Evolutionary conservation across 1,139 yeast genomes (phyloP).

Genomic region (Groenewaldozyma sp.): DNA sequence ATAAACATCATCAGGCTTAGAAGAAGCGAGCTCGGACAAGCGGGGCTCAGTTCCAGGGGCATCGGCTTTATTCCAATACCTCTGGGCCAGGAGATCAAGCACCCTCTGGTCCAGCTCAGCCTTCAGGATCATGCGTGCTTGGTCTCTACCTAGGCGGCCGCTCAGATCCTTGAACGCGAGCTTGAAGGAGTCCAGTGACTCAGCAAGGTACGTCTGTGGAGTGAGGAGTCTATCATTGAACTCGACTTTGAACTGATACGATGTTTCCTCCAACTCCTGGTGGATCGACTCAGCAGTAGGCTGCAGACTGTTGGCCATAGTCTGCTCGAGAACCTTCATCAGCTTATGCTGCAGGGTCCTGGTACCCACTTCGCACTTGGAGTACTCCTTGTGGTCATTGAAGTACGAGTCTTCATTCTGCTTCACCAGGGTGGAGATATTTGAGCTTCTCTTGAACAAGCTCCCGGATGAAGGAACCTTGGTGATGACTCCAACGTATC

Average conservation of each 20-base stretch:
- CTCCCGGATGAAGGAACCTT: conserved; percentile 48
- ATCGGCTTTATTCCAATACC: conserved; percentile 79
- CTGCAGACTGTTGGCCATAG: conserved; percentile 81
- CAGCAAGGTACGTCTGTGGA: conserved; percentile 88
- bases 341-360: conserved; percentile 65
- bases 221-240: conserved; percentile 91
- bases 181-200: conserved; percentile 80
- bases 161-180: conserved; percentile 81
- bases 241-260: conserved; percentile 90
- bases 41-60: conserved; percentile 36
- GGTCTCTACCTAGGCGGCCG: conserved; percentile 72
- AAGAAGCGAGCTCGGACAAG: conserved; percentile 42
- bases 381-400: conserved; percentile 54
- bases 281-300: conserved; percentile 84
- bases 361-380: conserved; percentile 67
- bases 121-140: conserved; percentile 67
- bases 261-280: conserved; percentile 86
- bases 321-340: conserved; percentile 76
- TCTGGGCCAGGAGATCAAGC: conserved; percentile 73
- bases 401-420: conserved; percentile 36
- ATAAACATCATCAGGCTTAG: conserved; percentile 59
- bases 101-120: conserved; percentile 84
- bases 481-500: conserved; percentile 95
- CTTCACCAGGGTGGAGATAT: conserved; percentile 29
- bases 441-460: conserved; percentile 21